Conservation (phyloP, 176 grass and related monocot species). For the Eleusine coracana region DNA sequence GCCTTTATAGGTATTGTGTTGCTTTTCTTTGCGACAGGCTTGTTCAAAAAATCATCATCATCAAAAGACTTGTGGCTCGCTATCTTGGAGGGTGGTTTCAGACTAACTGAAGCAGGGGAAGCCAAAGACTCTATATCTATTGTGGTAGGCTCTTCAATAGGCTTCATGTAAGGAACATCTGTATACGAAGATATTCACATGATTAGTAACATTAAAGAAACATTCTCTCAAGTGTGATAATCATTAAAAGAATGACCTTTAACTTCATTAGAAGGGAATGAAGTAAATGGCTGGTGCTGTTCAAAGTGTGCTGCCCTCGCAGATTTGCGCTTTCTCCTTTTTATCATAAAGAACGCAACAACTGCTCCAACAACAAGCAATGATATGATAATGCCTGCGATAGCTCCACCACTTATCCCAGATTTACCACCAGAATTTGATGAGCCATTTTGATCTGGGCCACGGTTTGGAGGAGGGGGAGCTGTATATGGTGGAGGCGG, state of each 20-base stretch:
- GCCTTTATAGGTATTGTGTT: slow-evolving; percentile 63
- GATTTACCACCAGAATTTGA: slow-evolving; percentile 59
- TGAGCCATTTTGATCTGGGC: slow-evolving; percentile 59
- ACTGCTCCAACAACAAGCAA: slow-evolving; percentile 77
- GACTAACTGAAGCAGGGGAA: slow-evolving; percentile 52
- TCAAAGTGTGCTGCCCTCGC: slow-evolving; percentile 57
- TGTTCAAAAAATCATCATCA: slow-evolving; percentile 80
- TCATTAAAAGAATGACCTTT: slow-evolving; percentile 57
- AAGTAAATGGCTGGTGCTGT: slow-evolving; percentile 76
- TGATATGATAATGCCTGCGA: slow-evolving; percentile 89
- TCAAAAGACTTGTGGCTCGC: slow-evolving; percentile 75
- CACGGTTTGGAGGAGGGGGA: slow-evolving; percentile 68
- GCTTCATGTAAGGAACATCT: slow-evolving; percentile 63
- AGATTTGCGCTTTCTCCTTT: slow-evolving; percentile 56
- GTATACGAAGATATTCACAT: slow-evolving; percentile 29
- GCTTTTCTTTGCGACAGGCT: slow-evolving; percentile 54
- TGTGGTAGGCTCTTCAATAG: slow-evolving; percentile 49
- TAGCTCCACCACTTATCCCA: slow-evolving; percentile 72
- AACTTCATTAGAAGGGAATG: slow-evolving; percentile 65
- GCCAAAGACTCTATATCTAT: slow-evolving; percentile 57
- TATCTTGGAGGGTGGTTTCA: slow-evolving; percentile 81
- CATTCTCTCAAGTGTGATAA: slow-evolving; percentile 17
- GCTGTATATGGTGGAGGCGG: slow-evolving; percentile 86
- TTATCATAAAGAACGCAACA: slow-evolving; percentile 75
- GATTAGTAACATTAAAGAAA: slow-evolving; percentile 19